A percentile compares a stretch with the other conserved stretches of the same genome.
Conservation (phyloP, 2,329 filamentous ascomycete species). For the Hymenoscyphus fructigenus region DNA sequence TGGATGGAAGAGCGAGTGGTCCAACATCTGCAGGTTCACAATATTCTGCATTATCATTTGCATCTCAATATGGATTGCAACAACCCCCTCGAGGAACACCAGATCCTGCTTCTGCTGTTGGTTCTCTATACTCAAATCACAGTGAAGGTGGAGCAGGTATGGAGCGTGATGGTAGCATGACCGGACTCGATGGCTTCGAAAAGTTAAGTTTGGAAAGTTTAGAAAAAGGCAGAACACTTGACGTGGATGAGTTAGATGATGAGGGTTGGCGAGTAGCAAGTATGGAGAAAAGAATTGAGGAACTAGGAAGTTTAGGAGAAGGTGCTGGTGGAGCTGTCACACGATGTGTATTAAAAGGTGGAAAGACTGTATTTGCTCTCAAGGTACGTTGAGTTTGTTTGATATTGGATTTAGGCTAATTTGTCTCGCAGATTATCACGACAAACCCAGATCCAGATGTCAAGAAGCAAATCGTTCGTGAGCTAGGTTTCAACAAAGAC, state of each 20-base stretch:
- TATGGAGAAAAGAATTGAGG: slow-evolving; percentile 80
- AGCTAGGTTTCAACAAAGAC: slow-evolving; percentile 96
- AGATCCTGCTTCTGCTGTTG: slow-evolving; percentile 86
- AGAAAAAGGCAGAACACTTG: slow-evolving; percentile 78
- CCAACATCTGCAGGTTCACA: slow-evolving; percentile 86
- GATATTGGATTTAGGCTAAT: slow-evolving; percentile 12
- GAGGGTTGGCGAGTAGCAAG: slow-evolving; percentile 94
- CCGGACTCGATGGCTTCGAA: slow-evolving; percentile 74
- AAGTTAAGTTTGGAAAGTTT: slow-evolving; percentile 67
- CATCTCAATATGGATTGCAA: slow-evolving; percentile 68
- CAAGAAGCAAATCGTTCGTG: slow-evolving; percentile 96
- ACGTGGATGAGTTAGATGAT: slow-evolving; percentile 93
- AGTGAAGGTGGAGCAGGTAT: slow-evolving; percentile 74
- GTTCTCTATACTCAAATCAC: slow-evolving; percentile 78
- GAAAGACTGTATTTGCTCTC: slow-evolving; percentile 91
- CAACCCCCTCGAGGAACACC: slow-evolving; percentile 65
- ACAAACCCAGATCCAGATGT: slow-evolving; percentile 97
- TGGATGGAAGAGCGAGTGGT: slow-evolving; percentile 75
- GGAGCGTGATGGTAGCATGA: slow-evolving; percentile 80
- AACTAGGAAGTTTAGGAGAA: slow-evolving; percentile 87
- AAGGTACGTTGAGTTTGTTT: slow-evolving; percentile 62
- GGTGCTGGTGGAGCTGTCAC: slow-evolving; percentile 96
- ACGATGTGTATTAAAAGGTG: slow-evolving; percentile 81
- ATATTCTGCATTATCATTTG: slow-evolving; percentile 80
- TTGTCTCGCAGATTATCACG: slow-evolving; percentile 74